Conservation (phyloP, 805 yeast species). For the Candida lessepsii region DNA sequence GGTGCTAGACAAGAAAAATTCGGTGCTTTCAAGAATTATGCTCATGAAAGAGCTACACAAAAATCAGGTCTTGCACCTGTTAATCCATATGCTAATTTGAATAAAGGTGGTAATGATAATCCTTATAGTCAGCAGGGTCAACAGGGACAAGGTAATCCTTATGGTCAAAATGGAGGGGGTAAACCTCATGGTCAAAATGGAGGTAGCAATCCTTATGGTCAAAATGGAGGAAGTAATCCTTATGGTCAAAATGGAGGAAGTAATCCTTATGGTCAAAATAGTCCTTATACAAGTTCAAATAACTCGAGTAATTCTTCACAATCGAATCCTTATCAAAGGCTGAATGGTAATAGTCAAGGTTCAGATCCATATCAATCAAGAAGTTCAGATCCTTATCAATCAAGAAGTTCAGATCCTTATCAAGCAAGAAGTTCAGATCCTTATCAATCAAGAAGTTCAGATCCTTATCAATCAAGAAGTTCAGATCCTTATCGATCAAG, state of each 20-base stretch:
- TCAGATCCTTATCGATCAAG: neutral
- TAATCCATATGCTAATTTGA: constrained; percentile 40
- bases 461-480: neutral
- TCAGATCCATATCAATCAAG: constrained; percentile 6
- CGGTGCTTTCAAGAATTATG: constrained; percentile 49
- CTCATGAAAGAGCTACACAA: constrained; percentile 38
- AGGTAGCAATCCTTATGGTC: constrained; percentile 9
- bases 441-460: constrained; percentile 1
- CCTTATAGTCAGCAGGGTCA: constrained; percentile 4
- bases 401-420: neutral
- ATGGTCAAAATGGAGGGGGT: neutral
- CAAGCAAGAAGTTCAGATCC: neutral
- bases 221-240: neutral
- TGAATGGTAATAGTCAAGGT: no score
- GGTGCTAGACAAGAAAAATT: constrained; percentile 46
- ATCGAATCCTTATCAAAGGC: neutral
- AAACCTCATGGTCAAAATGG: constrained; percentile 9
- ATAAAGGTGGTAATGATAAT: constrained; percentile 10
- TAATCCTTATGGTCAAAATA: neutral
- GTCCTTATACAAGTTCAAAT: no score
- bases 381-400: neutral
- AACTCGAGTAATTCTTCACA: neutral
- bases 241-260: neutral
- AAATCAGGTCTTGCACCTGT: constrained; percentile 40
- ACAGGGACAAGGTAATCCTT: neutral